Evolutionary conservation across 306 rosid species (phyloP).

Genomic region (Urtica urens): DNA sequence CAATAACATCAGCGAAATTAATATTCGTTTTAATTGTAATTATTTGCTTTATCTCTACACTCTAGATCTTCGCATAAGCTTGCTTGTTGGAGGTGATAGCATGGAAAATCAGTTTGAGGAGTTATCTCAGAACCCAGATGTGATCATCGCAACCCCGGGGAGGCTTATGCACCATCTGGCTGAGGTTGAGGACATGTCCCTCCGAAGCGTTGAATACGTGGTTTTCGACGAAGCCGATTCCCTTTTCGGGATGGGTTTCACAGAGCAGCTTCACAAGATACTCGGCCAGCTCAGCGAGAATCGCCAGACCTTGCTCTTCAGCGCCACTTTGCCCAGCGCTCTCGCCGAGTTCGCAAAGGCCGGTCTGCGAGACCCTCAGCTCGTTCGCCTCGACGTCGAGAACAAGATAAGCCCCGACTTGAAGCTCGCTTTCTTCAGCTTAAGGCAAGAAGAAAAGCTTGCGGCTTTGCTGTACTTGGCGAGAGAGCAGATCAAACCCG

Average conservation of each 20-base stretch:
- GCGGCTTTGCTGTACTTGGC: conserved; percentile 65
- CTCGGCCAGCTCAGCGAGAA: conserved; percentile 71
- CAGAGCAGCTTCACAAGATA: conserved; percentile 75
- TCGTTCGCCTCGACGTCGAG: conserved; percentile 76
- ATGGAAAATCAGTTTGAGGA: conserved; percentile 91
- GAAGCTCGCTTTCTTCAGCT: conserved; percentile 63
- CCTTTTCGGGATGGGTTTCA: conserved; percentile 81
- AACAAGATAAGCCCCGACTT: conserved; percentile 85
- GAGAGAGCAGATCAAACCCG: conserved; percentile 59
- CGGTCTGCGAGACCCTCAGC: conserved; percentile 83
- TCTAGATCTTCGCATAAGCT: conserved; percentile 81
- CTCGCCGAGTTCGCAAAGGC: conserved; percentile 98
- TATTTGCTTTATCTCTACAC: too few species aligned
- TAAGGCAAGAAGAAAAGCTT: conserved; percentile 74
- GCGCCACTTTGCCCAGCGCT: conserved; percentile 86
- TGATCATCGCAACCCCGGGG: conserved; percentile 91
- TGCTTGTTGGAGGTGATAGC: conserved; percentile 92
- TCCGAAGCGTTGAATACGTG: conserved; percentile 76
- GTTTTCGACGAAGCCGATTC: conserved; percentile 89
- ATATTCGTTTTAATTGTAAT: too few species aligned
- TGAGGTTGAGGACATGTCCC: conserved; percentile 78
- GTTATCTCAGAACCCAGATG: conserved; percentile 67
- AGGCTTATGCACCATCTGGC: conserved; percentile 93
- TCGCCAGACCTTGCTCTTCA: conserved; percentile 81
- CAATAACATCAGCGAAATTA: too few species aligned